Conservation (phyloP, 257 asterid genomes). For the Gardenia jasminoides region DNA sequence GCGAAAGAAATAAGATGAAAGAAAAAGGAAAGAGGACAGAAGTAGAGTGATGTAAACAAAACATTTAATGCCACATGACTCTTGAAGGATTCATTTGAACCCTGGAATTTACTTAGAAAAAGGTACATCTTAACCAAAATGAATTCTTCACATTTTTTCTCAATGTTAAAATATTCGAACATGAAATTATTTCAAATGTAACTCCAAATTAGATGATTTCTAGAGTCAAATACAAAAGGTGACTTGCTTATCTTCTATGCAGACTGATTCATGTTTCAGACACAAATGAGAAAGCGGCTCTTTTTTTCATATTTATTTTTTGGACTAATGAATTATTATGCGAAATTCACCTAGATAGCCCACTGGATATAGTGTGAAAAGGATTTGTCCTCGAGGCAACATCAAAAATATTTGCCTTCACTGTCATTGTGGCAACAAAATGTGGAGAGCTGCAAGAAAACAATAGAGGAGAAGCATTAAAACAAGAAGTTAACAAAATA, state of each 20-base stretch:
- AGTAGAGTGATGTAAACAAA: neutral
- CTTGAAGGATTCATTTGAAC: neutral
- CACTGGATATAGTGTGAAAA: slow-evolving; percentile 51
- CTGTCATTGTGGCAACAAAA: slow-evolving; percentile 50
- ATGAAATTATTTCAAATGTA: too few species aligned
- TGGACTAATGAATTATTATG: slow-evolving; percentile 1
- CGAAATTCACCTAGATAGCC: slow-evolving; percentile 59
- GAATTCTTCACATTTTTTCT: neutral
- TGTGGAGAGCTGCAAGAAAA: slow-evolving; percentile 75
- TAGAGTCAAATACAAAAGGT: neutral
- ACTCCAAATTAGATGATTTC: neutral
- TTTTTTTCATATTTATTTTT: neutral
- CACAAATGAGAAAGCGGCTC: too few species aligned
- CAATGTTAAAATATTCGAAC: too few species aligned
- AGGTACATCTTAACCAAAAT: neutral
- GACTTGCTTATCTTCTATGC: neutral
- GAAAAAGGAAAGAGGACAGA: neutral
- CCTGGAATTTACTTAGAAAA: neutral
- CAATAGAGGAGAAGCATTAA: slow-evolving; percentile 20
- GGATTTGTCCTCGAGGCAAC: slow-evolving; percentile 54
- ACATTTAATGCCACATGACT: neutral
- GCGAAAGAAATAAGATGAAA: neutral
- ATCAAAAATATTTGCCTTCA: slow-evolving; percentile 76
- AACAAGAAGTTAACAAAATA: slow-evolving; percentile 4
- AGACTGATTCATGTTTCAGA: neutral